These are phyloP conservation scores for Babesia caballi DNA, from an alignment of 169 alveolate genomes.

Conservation along the genomic window DNA sequence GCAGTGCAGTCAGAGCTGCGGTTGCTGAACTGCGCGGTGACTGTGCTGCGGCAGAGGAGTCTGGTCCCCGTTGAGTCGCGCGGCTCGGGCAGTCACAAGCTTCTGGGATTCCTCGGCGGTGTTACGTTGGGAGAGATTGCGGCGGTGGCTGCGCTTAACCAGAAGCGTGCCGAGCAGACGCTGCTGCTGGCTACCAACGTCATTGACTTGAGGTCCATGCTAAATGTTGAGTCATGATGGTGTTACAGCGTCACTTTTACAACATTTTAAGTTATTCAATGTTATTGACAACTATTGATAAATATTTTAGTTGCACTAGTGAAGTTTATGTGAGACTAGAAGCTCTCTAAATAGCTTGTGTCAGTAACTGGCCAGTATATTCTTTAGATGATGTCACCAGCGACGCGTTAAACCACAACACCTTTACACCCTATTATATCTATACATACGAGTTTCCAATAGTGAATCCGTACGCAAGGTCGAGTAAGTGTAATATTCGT, in stretches of 20 bases:
- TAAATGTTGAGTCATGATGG: neutral
- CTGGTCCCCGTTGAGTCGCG: neutral
- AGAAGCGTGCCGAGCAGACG: conserved; percentile 19
- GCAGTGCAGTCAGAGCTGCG: conserved; percentile 38
- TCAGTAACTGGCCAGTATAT: no score
- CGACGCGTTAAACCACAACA: no score
- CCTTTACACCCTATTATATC: no score
- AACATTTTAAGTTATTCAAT: no score
- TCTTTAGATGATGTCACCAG: no score
- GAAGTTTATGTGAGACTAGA: no score
- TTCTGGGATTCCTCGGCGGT: conserved; percentile 71
- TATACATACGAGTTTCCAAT: no score
- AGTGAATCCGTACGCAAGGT: no score
- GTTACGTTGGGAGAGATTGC: conserved; percentile 74
- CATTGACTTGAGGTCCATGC: conserved; percentile 13
- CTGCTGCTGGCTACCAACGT: conserved; percentile 48
- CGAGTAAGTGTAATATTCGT: neutral
- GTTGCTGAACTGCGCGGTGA: conserved; percentile 29
- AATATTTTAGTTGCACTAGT: no score
- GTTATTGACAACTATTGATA: no score
- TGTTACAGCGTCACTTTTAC: neutral
- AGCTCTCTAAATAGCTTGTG: no score
- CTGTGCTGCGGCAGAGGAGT: conserved; percentile 30
- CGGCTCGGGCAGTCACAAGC: neutral
- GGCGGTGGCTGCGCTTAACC: conserved; percentile 45